Base-by-base conservation (phyloP, 768 basidiomycete genomes). In the Pluteus cervinus region DNA sequence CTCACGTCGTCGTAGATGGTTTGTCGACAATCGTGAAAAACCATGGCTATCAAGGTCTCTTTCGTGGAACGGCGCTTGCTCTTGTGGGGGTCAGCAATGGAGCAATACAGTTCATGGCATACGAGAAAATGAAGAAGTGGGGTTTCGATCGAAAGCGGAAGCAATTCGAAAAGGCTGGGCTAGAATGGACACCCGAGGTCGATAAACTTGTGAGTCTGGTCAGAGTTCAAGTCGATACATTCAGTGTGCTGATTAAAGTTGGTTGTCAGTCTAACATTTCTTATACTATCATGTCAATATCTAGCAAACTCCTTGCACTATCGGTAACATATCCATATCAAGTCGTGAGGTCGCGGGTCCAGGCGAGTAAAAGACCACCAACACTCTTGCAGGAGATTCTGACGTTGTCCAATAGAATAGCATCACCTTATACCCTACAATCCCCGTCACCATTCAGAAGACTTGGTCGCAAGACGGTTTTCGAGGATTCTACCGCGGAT, bases 81-180 rank as follows among this genome's bases (percentile, higher is more conserved):
- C 70, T 98, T 16, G 73, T 97, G 24, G 96, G 96, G 10, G 92
- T 97, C 42, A 81, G 82, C 56, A 98, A 91, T 50, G 93, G 96
- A 2, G 90, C 92, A 0, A 69, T 96, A 26, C 96, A 98, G 56
- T 99, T 99, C 59, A 88, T 94, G 65, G 77, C 79, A 1, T 99
- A 98, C 54, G 96, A 99, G 54, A 81, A 94, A 60, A 81, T 99
- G 81, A 98, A 98, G 57, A 64, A 71, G 17, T 86, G 88, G 79
- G 81, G 87, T 5, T 87, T 89, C 50, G 82, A 87, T 47, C 73
- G 76, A 43, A 92, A 89, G 60, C 67, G 73, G 45, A 73, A 65
- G 47, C 73, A 70, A 48, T 77, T 77, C 34, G 71, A 72, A 41
- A 71, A 65, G 25, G 62, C 72, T 4, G 88, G 87, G 4, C 66